phyloP scores from a whole-genome alignment of 2,329 filamentous ascomycete species.

The Massarina eburnea region DNA sequence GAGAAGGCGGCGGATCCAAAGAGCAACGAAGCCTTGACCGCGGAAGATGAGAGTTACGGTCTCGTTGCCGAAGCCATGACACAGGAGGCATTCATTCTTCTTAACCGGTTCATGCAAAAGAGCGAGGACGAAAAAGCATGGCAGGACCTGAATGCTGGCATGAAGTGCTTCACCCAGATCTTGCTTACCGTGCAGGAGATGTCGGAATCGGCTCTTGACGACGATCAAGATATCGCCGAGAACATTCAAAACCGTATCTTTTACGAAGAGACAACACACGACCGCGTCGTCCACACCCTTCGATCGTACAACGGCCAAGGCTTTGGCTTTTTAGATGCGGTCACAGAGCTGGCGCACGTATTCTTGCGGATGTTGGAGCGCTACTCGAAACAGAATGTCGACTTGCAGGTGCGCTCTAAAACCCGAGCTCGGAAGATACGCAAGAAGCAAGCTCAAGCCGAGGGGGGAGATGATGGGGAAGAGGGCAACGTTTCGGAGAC shows the following conservation, averaged over 20 bases:
- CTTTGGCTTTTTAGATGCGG: conserved; percentile 88
- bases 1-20: conserved; percentile 58
- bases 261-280: conserved; percentile 94
- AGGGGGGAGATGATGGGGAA: conserved; percentile 54
- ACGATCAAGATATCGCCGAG: conserved; percentile 97
- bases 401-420: conserved; percentile 87
- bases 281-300: conserved; percentile 77
- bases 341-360: conserved; percentile 87
- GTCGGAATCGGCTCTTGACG: conserved; percentile 77
- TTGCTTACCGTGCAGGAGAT: conserved; percentile 91
- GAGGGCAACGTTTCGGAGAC: conserved; percentile 57
- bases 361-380: conserved; percentile 89
- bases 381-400: conserved; percentile 92
- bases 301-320: conserved; percentile 90
- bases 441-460: conserved; percentile 56
- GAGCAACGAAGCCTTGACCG: conserved; percentile 40
- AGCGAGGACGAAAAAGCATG: conserved; percentile 82
- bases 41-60: conserved; percentile 73
- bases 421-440: conserved; percentile 73
- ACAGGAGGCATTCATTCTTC: conserved; percentile 89
- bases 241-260: conserved; percentile 98
- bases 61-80: conserved; percentile 87
- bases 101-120: conserved; percentile 80
- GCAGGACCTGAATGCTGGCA: conserved; percentile 81
- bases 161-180: conserved; percentile 95